Percentiles rank a stretch among this genome's conserved stretches.
phyloP scores from a whole-genome alignment of 176 grass and related monocot genomes.

The Stipa capillata region DNA sequence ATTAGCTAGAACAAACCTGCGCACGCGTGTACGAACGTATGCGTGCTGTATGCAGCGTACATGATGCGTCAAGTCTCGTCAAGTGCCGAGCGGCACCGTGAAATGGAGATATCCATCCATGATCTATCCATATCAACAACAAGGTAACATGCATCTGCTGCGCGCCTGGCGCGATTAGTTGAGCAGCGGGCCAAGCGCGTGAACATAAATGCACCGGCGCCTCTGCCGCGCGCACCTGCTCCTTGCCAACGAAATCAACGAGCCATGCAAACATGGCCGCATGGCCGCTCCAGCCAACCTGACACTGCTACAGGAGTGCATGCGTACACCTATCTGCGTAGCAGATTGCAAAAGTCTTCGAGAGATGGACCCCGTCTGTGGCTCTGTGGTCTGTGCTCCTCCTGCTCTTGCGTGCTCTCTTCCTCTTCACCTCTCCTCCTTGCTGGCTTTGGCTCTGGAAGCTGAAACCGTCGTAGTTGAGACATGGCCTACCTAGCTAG shows the following conservation, averaged over 20 bases:
- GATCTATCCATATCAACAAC: background rate
- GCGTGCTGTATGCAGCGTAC: background rate
- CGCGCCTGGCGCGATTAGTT: background rate
- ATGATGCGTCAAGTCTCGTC: background rate
- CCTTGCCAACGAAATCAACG: background rate
- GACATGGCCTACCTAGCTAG: background rate
- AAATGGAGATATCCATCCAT: too few relatives aligned
- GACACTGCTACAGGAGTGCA: background rate
- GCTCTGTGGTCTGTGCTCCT: background rate
- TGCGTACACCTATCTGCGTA: background rate
- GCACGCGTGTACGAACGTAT: background rate
- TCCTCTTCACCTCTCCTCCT: background rate
- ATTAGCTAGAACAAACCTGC: background rate
- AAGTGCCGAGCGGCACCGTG: background rate
- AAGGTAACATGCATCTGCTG: conserved; percentile 13
- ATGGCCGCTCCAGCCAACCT: background rate
- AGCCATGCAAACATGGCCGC: background rate
- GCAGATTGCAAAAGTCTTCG: background rate
- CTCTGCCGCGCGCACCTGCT: background rate
- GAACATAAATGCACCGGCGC: conserved; percentile 38
- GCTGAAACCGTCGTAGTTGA: background rate
- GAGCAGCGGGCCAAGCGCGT: conserved; percentile 14
- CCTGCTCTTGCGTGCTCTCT: background rate
- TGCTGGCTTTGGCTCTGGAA: background rate
- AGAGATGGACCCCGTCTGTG: background rate